These are phyloP conservation scores for Volvox carteri DNA, from an alignment of 163 green algal species.

Conservation along the genomic window DNA sequence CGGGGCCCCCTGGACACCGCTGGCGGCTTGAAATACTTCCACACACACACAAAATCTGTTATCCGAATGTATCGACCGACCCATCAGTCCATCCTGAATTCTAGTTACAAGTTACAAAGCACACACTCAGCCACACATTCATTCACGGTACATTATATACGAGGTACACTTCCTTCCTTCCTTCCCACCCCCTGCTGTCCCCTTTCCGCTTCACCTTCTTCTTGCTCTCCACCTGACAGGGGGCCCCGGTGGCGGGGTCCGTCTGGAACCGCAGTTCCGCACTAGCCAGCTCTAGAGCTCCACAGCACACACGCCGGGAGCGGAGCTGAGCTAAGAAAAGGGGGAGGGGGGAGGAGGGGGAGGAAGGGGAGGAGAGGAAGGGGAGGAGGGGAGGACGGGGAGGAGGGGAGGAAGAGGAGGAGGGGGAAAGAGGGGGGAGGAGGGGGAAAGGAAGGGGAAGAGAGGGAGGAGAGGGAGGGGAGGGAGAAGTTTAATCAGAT, in stretches of 20 bases:
- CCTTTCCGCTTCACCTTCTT: slow-evolving; percentile 48
- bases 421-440: not conserved
- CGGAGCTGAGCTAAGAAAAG: slow-evolving; percentile 48
- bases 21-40: no score
- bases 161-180: no score
- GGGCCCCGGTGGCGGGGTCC: slow-evolving; percentile 8
- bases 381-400: not conserved
- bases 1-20: no score
- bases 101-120: no score
- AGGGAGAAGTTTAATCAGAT: not conserved
- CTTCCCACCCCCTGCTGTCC: no score
- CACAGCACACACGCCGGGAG: slow-evolving; percentile 45
- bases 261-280: slow-evolving; percentile 82
- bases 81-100: no score
- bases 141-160: no score
- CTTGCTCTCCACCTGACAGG: slow-evolving; percentile 44
- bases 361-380: not conserved
- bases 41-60: no score
- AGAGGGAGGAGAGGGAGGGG: not conserved
- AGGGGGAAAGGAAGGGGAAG: not conserved
- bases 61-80: no score
- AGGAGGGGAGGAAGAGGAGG: not conserved
- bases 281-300: slow-evolving; percentile 70
- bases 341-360: not conserved
- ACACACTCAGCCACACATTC: no score